These are phyloP conservation scores for Chenopodium quinoa DNA, from an alignment of 148 eudicot species.

Conservation along the genomic window DNA sequence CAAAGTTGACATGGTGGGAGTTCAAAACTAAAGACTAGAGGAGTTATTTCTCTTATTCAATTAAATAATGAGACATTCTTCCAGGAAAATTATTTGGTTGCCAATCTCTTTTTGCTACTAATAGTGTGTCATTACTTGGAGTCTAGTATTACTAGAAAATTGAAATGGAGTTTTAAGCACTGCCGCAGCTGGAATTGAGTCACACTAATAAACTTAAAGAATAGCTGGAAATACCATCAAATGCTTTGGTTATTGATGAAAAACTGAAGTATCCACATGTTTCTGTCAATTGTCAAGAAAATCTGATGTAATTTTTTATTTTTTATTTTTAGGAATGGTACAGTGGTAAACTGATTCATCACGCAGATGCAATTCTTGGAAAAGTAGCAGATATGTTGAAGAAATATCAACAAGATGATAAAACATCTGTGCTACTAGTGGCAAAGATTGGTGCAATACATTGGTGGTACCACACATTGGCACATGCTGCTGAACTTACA, in stretches of 20 bases:
- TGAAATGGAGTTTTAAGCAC: not conserved
- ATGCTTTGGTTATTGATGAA: not conserved
- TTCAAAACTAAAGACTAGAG: not conserved
- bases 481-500: slow-evolving; percentile 69
- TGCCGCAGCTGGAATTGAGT: not conserved
- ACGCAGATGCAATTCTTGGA: slow-evolving; percentile 60
- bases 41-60: not conserved
- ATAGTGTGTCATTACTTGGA: not conserved
- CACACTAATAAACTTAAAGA: not conserved
- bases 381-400: slow-evolving; percentile 44
- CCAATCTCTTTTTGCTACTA: not conserved
- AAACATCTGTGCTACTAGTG: slow-evolving; percentile 44
- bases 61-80: not conserved
- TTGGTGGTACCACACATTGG: slow-evolving; percentile 60
- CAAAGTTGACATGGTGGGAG: not conserved
- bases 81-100: not conserved
- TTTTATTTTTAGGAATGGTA: slow-evolving; percentile 57
- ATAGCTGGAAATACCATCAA: not conserved
- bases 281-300: not conserved
- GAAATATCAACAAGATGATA: slow-evolving; percentile 50
- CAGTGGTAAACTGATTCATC: slow-evolving; percentile 52
- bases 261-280: not conserved
- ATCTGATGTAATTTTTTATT: slow-evolving; percentile 10
- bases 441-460: slow-evolving; percentile 57
- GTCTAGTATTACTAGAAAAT: not conserved